phyloP scores from a whole-genome alignment of 495 filamentous ascomycete species.

The Lasiosphaeria hispida region DNA sequence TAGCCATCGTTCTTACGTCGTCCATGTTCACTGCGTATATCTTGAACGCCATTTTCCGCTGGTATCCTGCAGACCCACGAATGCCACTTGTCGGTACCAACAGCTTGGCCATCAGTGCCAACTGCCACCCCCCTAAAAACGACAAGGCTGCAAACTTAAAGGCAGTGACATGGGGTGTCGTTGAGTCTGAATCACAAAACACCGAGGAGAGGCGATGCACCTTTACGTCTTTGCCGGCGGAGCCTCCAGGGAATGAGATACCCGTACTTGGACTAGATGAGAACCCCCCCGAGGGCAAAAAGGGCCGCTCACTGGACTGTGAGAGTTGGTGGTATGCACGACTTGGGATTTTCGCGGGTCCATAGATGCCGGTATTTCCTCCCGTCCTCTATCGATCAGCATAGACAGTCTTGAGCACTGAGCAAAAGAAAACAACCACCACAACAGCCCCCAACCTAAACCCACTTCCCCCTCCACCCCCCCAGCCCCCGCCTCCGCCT shows the following conservation, averaged over 20 bases:
- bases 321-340: too few relatives aligned
- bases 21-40: background rate
- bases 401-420: too few relatives aligned
- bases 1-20: background rate
- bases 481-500: background rate
- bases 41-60: background rate
- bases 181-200: background rate
- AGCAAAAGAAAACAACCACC: too few relatives aligned
- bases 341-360: too few relatives aligned
- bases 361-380: too few relatives aligned
- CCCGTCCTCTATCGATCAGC: too few relatives aligned
- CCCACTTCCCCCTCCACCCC: too few relatives aligned
- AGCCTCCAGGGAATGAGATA: background rate
- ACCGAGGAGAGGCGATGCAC: background rate
- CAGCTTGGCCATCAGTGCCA: slow-evolving; percentile 7
- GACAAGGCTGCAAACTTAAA: background rate
- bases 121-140: background rate
- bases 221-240: background rate
- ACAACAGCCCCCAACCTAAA: too few relatives aligned
- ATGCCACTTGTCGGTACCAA: slow-evolving; percentile 8
- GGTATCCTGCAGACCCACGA: background rate
- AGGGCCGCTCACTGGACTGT: too few relatives aligned
- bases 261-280: background rate
- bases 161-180: background rate
- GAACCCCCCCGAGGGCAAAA: too few relatives aligned